phyloP scores from a whole-genome alignment of 805 yeast species.

The Saccharomycopsis schoenii region DNA sequence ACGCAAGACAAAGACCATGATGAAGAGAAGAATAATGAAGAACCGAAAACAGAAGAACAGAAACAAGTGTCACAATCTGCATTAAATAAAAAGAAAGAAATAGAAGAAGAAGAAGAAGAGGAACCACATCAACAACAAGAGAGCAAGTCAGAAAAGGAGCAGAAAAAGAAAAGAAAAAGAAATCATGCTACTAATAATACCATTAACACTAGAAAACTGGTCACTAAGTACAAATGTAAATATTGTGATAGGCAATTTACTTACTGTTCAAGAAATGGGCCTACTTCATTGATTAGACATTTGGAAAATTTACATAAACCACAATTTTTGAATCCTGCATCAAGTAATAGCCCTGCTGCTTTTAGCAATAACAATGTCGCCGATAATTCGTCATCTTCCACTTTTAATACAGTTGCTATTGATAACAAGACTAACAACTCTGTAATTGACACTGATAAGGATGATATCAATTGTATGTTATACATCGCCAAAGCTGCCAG shows the following conservation, averaged over 20 bases:
- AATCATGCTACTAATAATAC: neutral
- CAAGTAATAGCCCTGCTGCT: neutral
- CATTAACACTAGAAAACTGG: neutral
- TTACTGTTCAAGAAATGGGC: conserved; percentile 18
- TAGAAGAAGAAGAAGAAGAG: neutral
- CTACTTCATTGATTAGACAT: conserved; percentile 16
- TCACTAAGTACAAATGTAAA: conserved; percentile 8
- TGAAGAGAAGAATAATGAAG: neutral
- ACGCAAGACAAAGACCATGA: neutral
- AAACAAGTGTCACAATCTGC: neutral
- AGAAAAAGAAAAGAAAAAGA: neutral
- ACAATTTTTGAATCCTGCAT: conserved; percentile 6
- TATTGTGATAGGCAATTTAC: conserved; percentile 14
- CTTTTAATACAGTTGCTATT: neutral
- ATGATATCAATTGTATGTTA: conserved; percentile 1
- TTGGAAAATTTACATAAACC: conserved; percentile 14
- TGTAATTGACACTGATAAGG: neutral
- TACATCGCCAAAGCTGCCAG: conserved; percentile 10
- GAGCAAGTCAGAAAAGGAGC: conserved; percentile 4
- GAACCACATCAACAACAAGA: neutral
- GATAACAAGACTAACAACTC: neutral
- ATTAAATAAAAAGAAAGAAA: neutral
- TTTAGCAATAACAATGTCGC: neutral
- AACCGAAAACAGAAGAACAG: neutral
- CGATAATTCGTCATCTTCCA: neutral